Base-by-base conservation (phyloP, 2,329 filamentous ascomycete genomes). In the Microcyclosporella mali region DNA sequence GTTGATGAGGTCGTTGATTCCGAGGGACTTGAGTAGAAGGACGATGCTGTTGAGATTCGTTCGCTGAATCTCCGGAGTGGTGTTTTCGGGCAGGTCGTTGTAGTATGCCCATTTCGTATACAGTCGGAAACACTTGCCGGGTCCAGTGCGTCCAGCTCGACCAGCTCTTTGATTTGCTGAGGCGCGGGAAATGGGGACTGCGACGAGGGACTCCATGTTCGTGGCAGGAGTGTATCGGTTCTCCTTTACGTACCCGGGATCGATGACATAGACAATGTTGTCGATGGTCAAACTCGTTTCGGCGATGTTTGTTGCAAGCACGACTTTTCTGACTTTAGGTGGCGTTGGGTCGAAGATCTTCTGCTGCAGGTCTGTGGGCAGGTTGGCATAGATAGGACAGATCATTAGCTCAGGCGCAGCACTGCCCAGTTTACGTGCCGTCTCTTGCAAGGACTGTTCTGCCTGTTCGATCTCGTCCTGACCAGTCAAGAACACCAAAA, bases 271-370 rank as follows among this genome's bases (percentile, higher is more conserved):
- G 7, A 90, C 85, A 46, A 97, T 94, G 12, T 89, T 90, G 61
- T 97, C 89, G 45, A 98, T 95, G 0, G 92, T 98, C 59, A 98
- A 69, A 71, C 82, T 88, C 0, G 92, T 98, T 65, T 98, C 92
- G 2, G 92, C 92, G 64, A 98, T 97, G 61, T 98, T 98, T 2
- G 92, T 97, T 0, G 90, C 88, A 29, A 97, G 69, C 0, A 98
- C 88, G 0, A 97, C 88, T 62, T 97, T 98, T 19, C 92, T 78
- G 0, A 85, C 83, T 14, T 83, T 83, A 0, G 84, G 79, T 0
- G 92, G 90, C 0, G 90, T 94, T 0, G 89, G 88, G 57, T 95
- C 88, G 58, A 98, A 98, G 52, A 97, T 95, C 62, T 90, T 90
- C 36, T 84, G 79, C 62, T 98, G 92, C 1, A 94, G 69, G 45